These are phyloP conservation scores for Blastobotrys americana DNA, from an alignment of 805 yeast genomes.

Conservation along the genomic window DNA sequence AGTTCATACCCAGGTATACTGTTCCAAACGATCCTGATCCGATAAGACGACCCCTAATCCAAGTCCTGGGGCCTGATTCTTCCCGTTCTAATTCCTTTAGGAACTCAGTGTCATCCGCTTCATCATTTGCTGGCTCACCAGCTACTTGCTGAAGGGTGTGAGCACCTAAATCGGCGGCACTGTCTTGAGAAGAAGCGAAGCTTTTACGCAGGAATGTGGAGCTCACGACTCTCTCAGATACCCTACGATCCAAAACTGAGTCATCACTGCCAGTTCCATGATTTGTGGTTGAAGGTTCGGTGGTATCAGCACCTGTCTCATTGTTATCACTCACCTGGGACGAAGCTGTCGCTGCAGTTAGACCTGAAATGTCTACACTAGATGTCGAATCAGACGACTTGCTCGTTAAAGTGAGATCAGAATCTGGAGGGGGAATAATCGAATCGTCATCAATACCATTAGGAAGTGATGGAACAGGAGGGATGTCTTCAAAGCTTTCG, in stretches of 20 bases:
- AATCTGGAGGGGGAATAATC: neutral
- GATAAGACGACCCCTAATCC: slow-evolving; percentile 89
- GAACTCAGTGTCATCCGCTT: slow-evolving; percentile 36
- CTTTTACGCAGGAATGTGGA: no score
- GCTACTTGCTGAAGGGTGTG: no score
- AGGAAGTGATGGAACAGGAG: slow-evolving; percentile 18
- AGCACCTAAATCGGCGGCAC: no score
- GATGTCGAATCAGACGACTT: neutral
- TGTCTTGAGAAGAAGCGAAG: neutral
- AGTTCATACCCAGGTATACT: slow-evolving; percentile 86
- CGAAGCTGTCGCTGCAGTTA: no score
- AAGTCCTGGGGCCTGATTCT: slow-evolving; percentile 58
- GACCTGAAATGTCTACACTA: neutral
- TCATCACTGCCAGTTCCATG: neutral
- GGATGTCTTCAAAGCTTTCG: slow-evolving; percentile 19
- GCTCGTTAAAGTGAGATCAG: slow-evolving; percentile 4
- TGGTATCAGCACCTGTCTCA: neutral
- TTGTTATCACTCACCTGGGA: neutral
- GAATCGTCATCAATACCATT: slow-evolving; percentile 4
- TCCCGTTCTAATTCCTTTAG: slow-evolving; percentile 33
- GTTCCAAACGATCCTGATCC: slow-evolving; percentile 95
- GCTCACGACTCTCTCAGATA: no score
- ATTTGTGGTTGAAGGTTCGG: neutral
- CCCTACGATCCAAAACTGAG: no score
- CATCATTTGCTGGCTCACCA: slow-evolving; percentile 16